Evolutionary conservation across 371 early-diverging fungal genomes (phyloP).

Genomic region (Catenaria anguillulae): DNA sequence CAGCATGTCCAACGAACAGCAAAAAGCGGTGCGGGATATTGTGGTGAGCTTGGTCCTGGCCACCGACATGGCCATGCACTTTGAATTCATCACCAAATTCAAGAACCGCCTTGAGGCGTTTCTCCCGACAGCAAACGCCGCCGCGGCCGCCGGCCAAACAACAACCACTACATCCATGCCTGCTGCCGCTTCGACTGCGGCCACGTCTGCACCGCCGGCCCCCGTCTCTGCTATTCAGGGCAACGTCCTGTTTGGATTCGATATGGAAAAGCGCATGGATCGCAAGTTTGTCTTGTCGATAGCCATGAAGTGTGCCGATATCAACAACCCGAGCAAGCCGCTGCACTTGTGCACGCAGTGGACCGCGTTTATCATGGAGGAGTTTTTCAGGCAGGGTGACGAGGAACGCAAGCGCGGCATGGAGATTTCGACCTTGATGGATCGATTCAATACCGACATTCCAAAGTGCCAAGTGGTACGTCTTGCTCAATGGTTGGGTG

Average conservation of each 20-base stretch:
- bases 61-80: slow-evolving; percentile 38
- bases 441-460: slow-evolving; percentile 26
- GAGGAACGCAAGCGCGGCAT: slow-evolving; percentile 16
- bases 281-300: slow-evolving; percentile 27
- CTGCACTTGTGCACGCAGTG: slow-evolving; percentile 24
- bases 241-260: slow-evolving; percentile 12
- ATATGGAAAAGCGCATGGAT: slow-evolving; percentile 25
- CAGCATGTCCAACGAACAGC: slow-evolving; percentile 15
- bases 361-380: slow-evolving; percentile 34
- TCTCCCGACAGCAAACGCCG: slow-evolving; percentile 10
- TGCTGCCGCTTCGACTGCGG: neutral
- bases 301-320: slow-evolving; percentile 35
- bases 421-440: slow-evolving; percentile 28
- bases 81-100: slow-evolving; percentile 37
- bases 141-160: neutral
- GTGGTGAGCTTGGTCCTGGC: slow-evolving; percentile 30
- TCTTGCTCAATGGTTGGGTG: neutral
- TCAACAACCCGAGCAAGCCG: slow-evolving; percentile 34
- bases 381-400: slow-evolving; percentile 38
- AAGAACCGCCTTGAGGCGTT: slow-evolving; percentile 13
- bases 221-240: neutral
- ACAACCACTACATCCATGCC: too few relatives aligned
- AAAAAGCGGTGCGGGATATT: slow-evolving; percentile 19
- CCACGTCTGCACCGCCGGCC: neutral
- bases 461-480: slow-evolving; percentile 28